A percentile compares a stretch with the other conserved stretches of the same genome.
Evolutionary conservation across 2,329 filamentous ascomycete genomes (phyloP).

Genomic region (Aspergillus sojae): DNA sequence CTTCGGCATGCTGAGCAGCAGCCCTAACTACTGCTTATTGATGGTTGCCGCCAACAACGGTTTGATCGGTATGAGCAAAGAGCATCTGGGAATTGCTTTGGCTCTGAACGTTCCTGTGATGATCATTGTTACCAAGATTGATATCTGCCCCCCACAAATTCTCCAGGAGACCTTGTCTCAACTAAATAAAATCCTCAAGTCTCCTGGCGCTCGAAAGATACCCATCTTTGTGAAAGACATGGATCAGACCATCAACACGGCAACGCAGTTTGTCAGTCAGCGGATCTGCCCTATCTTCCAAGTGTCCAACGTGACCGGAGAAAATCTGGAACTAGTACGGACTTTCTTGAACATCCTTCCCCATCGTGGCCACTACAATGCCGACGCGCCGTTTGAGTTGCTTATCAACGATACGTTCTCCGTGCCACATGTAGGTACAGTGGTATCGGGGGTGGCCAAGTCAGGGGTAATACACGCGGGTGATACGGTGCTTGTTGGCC

Average conservation of each 20-base stretch:
- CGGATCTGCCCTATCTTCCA: constrained; percentile 97
- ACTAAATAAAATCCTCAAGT: constrained; percentile 89
- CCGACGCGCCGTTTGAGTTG: constrained; percentile 87
- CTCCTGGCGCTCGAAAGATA: constrained; percentile 89
- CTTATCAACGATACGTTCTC: constrained; percentile 98
- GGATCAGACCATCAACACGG: constrained; percentile 92
- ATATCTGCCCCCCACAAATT: constrained; percentile 95
- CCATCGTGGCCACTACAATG: constrained; percentile 89
- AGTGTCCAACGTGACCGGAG: constrained; percentile 94
- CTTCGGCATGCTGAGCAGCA: constrained; percentile 90
- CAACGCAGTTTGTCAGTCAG: constrained; percentile 92
- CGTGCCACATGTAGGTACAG: constrained; percentile 93
- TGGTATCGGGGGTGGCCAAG: constrained; percentile 92
- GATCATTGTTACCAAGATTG: constrained; percentile 97
- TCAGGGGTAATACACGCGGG: constrained; percentile 84
- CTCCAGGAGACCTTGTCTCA: constrained; percentile 90
- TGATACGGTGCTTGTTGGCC: constrained; percentile 86
- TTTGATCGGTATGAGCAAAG: constrained; percentile 95
- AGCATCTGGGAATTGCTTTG: constrained; percentile 92
- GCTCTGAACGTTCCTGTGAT: constrained; percentile 96
- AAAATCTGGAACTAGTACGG: constrained; percentile 85
- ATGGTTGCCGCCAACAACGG: constrained; percentile 99
- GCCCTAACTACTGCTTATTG: constrained; percentile 93
- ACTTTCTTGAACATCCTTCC: constrained; percentile 94
- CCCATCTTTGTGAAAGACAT: constrained; percentile 91